Percentiles rank a stretch among this genome's conserved stretches.
Evolutionary conservation across 1,284 basidiomycete genomes (phyloP).

Genomic region (Acaromyces ingoldii): DNA sequence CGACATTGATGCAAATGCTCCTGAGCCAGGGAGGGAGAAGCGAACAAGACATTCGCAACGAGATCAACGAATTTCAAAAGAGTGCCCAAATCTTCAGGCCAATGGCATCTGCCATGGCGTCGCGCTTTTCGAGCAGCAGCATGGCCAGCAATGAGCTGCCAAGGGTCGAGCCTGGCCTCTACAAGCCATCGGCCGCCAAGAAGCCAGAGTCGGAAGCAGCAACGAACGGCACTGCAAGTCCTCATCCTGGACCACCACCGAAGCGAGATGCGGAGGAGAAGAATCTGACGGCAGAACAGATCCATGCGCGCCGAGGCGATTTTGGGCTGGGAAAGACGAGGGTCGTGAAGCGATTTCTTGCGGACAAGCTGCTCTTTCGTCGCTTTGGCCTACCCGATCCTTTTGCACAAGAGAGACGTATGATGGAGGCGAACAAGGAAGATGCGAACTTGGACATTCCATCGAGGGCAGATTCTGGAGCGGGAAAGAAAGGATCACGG

Average conservation of each 20-base stretch:
- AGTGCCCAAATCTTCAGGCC: constrained; percentile 86
- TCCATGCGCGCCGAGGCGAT: constrained; percentile 55
- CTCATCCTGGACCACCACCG: too few relatives aligned
- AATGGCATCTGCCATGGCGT: constrained; percentile 84
- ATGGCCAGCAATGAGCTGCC: constrained; percentile 52
- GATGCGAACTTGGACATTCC: constrained; percentile 4
- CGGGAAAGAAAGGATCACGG: constrained; percentile 5
- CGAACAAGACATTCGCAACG: constrained; percentile 71
- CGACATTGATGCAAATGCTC: not conserved
- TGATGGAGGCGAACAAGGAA: constrained; percentile 5
- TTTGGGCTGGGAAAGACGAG: constrained; percentile 56
- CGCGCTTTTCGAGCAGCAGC: constrained; percentile 67
- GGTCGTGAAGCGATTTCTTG: constrained; percentile 76
- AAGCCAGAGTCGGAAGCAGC: constrained; percentile 11
- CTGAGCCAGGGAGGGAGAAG: constrained; percentile 22
- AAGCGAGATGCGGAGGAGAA: constrained; percentile 26
- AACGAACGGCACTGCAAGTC: not conserved
- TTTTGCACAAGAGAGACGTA: constrained; percentile 56
- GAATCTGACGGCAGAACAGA: constrained; percentile 21
- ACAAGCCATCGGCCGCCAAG: constrained; percentile 55
- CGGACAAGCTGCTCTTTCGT: constrained; percentile 77
- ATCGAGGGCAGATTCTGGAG: constrained; percentile 15
- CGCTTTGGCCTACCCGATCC: constrained; percentile 89
- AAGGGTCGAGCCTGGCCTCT: constrained; percentile 57
- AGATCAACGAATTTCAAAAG: constrained; percentile 78